Conservation (phyloP, 257 asterid genomes). For the Avicennia marina region DNA sequence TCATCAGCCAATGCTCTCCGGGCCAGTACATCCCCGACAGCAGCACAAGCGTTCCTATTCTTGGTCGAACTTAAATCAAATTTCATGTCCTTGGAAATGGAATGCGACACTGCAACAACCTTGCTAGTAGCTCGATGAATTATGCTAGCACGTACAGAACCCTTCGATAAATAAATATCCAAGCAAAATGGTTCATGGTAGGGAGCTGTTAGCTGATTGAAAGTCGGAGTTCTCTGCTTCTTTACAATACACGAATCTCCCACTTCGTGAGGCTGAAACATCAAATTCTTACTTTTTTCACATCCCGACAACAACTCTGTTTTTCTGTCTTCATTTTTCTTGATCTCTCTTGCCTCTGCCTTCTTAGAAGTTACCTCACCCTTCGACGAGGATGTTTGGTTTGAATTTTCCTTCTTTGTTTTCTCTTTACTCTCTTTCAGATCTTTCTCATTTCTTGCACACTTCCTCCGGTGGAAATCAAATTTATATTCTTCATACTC, state of each 20-base stretch:
- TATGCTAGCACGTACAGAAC: slow-evolving; percentile 77
- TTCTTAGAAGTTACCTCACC: slow-evolving; percentile 25
- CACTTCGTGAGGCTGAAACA: slow-evolving; percentile 21
- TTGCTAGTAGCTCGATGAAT: slow-evolving; percentile 84
- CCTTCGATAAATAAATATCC: slow-evolving; percentile 63
- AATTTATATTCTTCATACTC: slow-evolving; percentile 71
- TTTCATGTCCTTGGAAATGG: slow-evolving; percentile 89
- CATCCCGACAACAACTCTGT: neutral
- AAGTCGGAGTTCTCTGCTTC: slow-evolving; percentile 56
- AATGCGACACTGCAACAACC: slow-evolving; percentile 74
- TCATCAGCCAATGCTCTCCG: slow-evolving; percentile 82
- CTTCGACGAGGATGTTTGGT: neutral
- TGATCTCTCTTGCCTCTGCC: slow-evolving; percentile 23
- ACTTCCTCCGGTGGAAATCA: slow-evolving; percentile 64
- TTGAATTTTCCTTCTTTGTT: slow-evolving; percentile 25
- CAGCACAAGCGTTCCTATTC: slow-evolving; percentile 59
- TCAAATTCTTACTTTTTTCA: slow-evolving; percentile 8
- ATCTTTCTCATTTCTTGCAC: slow-evolving; percentile 30
- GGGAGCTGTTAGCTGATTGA: slow-evolving; percentile 73
- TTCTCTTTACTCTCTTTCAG: slow-evolving; percentile 22
- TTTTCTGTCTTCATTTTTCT: too few species aligned
- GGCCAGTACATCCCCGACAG: slow-evolving; percentile 62
- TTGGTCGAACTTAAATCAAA: slow-evolving; percentile 67
- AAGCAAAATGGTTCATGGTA: slow-evolving; percentile 87
- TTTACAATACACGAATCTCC: slow-evolving; percentile 25